phyloP scores from a whole-genome alignment of 2,329 filamentous ascomycete genomes.

The Pseudopyricularia cyperi region DNA sequence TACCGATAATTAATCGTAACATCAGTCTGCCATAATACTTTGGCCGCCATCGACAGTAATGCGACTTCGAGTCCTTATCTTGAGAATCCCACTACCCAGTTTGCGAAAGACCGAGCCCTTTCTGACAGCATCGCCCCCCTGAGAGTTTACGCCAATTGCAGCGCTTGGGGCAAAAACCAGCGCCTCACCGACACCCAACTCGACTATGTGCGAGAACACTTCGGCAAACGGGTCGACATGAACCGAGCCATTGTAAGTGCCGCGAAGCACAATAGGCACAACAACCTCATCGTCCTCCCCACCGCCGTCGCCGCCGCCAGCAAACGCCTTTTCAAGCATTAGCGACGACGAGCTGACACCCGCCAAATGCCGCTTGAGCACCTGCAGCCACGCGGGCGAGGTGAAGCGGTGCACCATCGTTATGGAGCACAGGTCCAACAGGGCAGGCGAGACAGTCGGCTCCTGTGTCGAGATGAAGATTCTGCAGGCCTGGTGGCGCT shows the following conservation, averaged over 20 bases:
- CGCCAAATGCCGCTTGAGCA: slow-evolving; percentile 16
- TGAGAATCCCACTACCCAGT: slow-evolving; percentile 24
- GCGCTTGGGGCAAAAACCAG: slow-evolving; percentile 33
- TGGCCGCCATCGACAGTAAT: slow-evolving; percentile 30
- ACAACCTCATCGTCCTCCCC: slow-evolving; percentile 2
- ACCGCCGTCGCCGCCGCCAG: neutral
- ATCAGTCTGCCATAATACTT: slow-evolving; percentile 26
- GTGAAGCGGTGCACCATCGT: slow-evolving; percentile 61
- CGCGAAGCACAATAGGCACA: neutral
- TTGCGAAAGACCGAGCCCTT: slow-evolving; percentile 8
- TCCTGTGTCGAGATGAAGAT: slow-evolving; percentile 68
- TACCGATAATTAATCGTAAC: neutral
- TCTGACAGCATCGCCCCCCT: neutral
- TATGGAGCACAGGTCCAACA: slow-evolving; percentile 61
- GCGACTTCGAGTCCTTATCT: slow-evolving; percentile 25
- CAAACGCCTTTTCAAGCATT: slow-evolving; percentile 9
- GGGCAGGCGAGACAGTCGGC: slow-evolving; percentile 52
- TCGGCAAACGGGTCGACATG: slow-evolving; percentile 12
- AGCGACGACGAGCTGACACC: slow-evolving; percentile 11
- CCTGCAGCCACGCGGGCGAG: slow-evolving; percentile 18
- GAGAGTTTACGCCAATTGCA: slow-evolving; percentile 17
- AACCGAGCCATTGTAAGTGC: neutral
- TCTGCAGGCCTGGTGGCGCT: slow-evolving; percentile 55
- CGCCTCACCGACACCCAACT: slow-evolving; percentile 28
- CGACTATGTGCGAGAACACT: slow-evolving; percentile 28